Evolutionary conservation across 768 basidiomycete genomes (phyloP).

Genomic region (Mycena polygramma): DNA sequence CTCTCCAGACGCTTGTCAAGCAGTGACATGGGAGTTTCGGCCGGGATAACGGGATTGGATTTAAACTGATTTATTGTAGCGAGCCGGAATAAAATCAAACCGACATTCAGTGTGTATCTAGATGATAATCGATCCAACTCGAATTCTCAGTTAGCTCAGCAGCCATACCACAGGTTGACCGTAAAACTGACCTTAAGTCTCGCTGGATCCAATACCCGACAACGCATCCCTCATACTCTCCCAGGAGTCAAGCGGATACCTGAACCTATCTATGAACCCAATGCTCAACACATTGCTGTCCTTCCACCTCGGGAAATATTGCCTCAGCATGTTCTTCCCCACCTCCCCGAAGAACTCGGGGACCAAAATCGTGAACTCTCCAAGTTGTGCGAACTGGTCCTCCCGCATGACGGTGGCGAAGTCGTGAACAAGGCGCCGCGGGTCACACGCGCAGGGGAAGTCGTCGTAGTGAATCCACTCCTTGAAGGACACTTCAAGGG

Average conservation of each 20-base stretch:
- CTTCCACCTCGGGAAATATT: slow-evolving; percentile 26
- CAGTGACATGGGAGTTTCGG: too few species aligned
- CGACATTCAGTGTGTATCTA: too few species aligned
- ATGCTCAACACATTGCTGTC: slow-evolving; percentile 11
- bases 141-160: too few species aligned
- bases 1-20: too few species aligned
- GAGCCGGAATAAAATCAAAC: too few species aligned
- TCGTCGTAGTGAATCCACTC: slow-evolving; percentile 18
- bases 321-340: neutral
- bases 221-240: neutral
- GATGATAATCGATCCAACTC: too few species aligned
- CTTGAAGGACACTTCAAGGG: neutral
- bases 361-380: neutral
- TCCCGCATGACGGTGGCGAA: neutral
- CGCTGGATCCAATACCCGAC: neutral
- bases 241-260: slow-evolving; percentile 7
- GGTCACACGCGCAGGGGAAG: slow-evolving; percentile 9
- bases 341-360: slow-evolving; percentile 5
- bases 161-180: too few species aligned
- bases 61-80: too few species aligned
- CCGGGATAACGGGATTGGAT: too few species aligned
- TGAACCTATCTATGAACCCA: neutral
- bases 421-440: neutral
- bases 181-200: too few species aligned
- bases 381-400: neutral